A percentile compares a stretch with the other conserved stretches of the same genome.
Evolutionary conservation across 306 rosid genomes (phyloP).

Genomic region (Quercus suber): DNA sequence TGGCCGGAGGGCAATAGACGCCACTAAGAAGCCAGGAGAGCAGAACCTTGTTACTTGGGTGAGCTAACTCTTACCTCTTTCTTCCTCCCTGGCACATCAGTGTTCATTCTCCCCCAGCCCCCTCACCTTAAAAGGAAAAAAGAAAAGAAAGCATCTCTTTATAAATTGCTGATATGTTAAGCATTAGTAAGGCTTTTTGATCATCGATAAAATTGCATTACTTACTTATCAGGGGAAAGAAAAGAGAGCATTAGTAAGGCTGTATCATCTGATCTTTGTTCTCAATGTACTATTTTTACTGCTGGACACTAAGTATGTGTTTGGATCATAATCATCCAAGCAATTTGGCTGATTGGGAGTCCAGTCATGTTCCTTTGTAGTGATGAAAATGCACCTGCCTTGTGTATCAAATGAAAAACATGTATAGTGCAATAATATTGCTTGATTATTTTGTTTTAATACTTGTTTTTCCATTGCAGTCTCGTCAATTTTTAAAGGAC

Average conservation of each 20-base stretch:
- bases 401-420: not conserved
- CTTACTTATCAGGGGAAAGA: too few relatives aligned
- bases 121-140: too few relatives aligned
- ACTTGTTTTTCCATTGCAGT: constrained; percentile 27
- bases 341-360: not conserved
- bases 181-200: not conserved
- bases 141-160: not conserved
- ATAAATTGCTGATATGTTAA: not conserved
- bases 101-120: not conserved
- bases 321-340: not conserved
- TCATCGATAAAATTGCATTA: too few relatives aligned
- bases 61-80: constrained; percentile 19
- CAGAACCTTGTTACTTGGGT: constrained; percentile 93
- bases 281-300: not conserved
- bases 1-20: constrained; percentile 79
- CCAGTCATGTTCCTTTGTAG: not conserved
- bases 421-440: not conserved
- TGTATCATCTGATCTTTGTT: not conserved
- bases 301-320: not conserved
- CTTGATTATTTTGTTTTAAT: not conserved
- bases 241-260: not conserved
- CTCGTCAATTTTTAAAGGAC: constrained; percentile 58
- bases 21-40: constrained; percentile 62
- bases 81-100: not conserved
- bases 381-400: not conserved